Evolutionary conservation across 345 rosid species (phyloP), one percentile per base, ranked within the genome.

Genomic region (Gossypium turneri): DNA sequence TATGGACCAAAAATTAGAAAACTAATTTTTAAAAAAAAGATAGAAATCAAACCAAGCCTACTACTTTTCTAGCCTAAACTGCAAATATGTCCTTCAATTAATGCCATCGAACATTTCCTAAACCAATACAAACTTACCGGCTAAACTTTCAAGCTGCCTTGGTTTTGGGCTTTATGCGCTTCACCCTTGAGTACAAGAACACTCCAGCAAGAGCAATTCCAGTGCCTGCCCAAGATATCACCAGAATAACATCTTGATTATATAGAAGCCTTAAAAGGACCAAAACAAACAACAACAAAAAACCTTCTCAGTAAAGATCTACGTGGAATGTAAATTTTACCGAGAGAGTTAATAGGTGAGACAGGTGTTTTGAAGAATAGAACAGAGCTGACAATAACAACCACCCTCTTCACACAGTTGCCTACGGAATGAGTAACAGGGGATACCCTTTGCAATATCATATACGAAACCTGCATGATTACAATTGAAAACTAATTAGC

Each of bases 361-460:
- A 96, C 99, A 0, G 97, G 98, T 20, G 97, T 91, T 74, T 71
- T 70, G 86, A 96, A 96, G 91, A 96, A 87, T 73, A 96, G 9
- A 47, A 93, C 97, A 27, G 99, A 93, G 94, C 99, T 96, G 76
- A 93, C 94, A n/a, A 96, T 96, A 82, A 96, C 99, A 61, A 90
- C 99, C 62, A 96, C 99, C 67, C 99, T 89, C 91, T 96, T 96
- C 86, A 96, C 99, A 44, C 99, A 96, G 79, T 96, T 96, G 69
- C 99, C 99, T 13, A 96, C 97, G 0, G 99, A 96, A 84, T 96
- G 99, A 51, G 93, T 89, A 66, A 96, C 98, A 9, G 99, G 99
- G 70, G 98, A 93, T 77, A 93, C 99, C 81, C 99, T 91, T 77
- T 91, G 90, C 80, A 96, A 73, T 67, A 96, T 93, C 98, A 96